Conservation (phyloP, 768 basidiomycete species). For the Phaffia tasmanica region DNA sequence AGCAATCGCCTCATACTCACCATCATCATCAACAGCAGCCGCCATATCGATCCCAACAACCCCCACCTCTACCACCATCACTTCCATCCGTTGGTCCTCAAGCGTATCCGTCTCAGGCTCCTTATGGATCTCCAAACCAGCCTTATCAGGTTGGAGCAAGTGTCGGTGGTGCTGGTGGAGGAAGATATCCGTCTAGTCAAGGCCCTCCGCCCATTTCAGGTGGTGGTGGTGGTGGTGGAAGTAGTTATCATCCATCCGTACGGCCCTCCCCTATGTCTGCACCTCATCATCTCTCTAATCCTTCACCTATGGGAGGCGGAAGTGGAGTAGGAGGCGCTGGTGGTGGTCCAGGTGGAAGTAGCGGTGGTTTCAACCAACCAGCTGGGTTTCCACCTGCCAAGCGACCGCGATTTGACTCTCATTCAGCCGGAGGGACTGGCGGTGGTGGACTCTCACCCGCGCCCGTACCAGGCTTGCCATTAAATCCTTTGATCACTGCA, state of each 20-base stretch:
- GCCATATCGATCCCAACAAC: constrained; percentile 18
- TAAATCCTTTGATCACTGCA: constrained; percentile 4
- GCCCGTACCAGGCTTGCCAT: background rate
- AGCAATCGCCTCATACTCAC: constrained; percentile 34
- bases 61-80: background rate
- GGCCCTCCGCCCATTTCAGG: background rate
- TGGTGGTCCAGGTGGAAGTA: background rate
- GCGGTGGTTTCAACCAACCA: background rate
- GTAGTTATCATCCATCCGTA: background rate
- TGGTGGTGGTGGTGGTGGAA: background rate
- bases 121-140: background rate
- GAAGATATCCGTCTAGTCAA: background rate
- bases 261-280: constrained; percentile 49
- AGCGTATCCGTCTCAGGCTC: constrained; percentile 7
- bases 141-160: background rate
- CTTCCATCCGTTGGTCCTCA: constrained; percentile 8
- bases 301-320: constrained; percentile 1
- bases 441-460: constrained; percentile 31
- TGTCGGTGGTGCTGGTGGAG: background rate
- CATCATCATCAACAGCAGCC: constrained; percentile 23
- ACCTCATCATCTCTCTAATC: constrained; percentile 51
- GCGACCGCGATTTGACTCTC: constrained; percentile 70
- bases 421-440: constrained; percentile 41
- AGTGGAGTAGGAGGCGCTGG: background rate
- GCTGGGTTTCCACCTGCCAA: constrained; percentile 64